A percentile compares a stretch with the other conserved stretches of the same genome.
Evolutionary conservation across 176 grass and related monocot genomes (phyloP).

Genomic region (Eragrostis curvula): DNA sequence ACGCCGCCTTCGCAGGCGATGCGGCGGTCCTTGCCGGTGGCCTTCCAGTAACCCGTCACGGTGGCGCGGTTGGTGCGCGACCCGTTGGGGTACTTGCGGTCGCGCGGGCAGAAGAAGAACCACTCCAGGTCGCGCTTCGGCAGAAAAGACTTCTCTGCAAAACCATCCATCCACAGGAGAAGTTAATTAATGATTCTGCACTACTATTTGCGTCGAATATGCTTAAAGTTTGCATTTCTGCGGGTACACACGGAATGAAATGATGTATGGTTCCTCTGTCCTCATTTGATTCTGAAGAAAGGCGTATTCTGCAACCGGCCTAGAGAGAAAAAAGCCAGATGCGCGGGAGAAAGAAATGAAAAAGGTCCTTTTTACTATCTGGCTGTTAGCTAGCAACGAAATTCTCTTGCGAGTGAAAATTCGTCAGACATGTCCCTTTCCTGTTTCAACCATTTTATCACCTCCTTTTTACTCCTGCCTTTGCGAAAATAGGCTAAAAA

Average conservation of each 20-base stretch:
- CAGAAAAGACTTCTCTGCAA: constrained; percentile 94
- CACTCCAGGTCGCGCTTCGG: constrained; percentile 92
- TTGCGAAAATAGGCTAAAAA: background rate
- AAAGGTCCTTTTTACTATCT: constrained; percentile 20
- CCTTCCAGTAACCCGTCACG: constrained; percentile 86
- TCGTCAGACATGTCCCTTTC: background rate
- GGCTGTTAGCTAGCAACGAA: constrained; percentile 15
- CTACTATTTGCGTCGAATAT: background rate
- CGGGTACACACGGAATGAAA: background rate
- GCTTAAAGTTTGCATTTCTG: background rate
- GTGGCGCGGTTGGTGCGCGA: constrained; percentile 96
- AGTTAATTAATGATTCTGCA: too few species aligned
- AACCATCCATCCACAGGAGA: background rate
- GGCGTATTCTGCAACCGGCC: constrained; percentile 72
- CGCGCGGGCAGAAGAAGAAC: constrained; percentile 97
- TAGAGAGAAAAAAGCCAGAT: constrained; percentile 54
- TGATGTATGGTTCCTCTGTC: background rate
- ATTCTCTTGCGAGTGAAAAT: background rate
- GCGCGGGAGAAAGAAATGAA: background rate
- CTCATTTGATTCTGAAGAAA: background rate
- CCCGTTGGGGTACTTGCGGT: constrained; percentile 96
- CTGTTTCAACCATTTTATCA: background rate
- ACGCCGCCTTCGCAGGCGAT: constrained; percentile 67
- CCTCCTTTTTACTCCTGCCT: background rate
- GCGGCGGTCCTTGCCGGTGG: constrained; percentile 92